Conservation (phyloP, 2,329 filamentous ascomycete genomes). For the Lasiodiplodia citricola region DNA sequence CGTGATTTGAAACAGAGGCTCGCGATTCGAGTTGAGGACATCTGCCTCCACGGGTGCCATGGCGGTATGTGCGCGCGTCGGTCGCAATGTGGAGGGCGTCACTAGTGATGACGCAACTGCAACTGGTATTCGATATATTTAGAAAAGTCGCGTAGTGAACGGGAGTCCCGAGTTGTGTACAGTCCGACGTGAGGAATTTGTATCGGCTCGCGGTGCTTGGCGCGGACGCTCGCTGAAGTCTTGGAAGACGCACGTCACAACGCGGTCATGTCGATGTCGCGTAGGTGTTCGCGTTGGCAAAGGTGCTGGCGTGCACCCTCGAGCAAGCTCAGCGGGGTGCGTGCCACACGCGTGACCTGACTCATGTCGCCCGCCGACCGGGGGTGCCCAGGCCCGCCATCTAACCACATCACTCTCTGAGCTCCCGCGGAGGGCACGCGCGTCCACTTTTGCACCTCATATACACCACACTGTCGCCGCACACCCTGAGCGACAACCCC, state of each 20-base stretch:
- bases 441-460: neutral
- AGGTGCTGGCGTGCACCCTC: neutral
- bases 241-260: constrained; percentile 4
- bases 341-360: constrained; percentile 5
- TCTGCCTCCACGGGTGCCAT: constrained; percentile 45
- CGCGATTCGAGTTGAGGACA: constrained; percentile 39
- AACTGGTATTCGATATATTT: constrained; percentile 19
- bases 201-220: neutral
- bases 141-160: neutral
- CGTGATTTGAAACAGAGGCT: constrained; percentile 40
- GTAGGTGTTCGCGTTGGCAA: neutral
- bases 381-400: neutral
- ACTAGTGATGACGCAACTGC: constrained; percentile 25
- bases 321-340: constrained; percentile 5
- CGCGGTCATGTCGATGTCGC: constrained; percentile 7
- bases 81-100: constrained; percentile 5
- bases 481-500: neutral
- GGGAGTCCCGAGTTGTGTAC: neutral
- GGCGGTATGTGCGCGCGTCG: constrained; percentile 20
- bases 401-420: constrained; percentile 18
- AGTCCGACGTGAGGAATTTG: neutral
- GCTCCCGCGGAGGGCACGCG: constrained; percentile 10
- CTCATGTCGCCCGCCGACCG: constrained; percentile 1
- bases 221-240: neutral
- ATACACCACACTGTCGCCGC: constrained; percentile 1